These are phyloP conservation scores for Lactarius akahatsu DNA, from an alignment of 768 basidiomycete genomes.

Conservation along the genomic window DNA sequence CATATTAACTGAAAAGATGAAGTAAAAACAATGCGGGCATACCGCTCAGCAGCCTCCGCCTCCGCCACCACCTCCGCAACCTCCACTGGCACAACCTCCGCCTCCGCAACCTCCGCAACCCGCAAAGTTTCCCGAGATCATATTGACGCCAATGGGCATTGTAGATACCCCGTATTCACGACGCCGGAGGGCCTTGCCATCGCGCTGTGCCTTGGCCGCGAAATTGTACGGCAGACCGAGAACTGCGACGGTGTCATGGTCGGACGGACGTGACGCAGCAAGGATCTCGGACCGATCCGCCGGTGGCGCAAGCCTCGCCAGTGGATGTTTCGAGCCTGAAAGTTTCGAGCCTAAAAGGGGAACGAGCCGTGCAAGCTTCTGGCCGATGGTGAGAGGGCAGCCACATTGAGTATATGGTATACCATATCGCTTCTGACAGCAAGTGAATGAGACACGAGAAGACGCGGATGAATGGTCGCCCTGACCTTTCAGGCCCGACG, in stretches of 20 bases:
- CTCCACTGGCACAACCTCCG: no score
- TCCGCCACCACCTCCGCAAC: no score
- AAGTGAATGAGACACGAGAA: neutral
- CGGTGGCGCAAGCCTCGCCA: conserved; percentile 35
- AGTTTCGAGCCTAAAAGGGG: conserved; percentile 20
- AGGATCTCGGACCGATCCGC: conserved; percentile 40
- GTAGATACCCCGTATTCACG: conserved; percentile 13
- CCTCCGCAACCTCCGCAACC: no score
- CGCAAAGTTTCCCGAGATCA: no score
- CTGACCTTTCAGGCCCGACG: conserved; percentile 49
- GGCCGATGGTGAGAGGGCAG: conserved; percentile 48
- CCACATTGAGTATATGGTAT: conserved; percentile 60
- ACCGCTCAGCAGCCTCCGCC: conserved; percentile 16
- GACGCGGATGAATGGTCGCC: neutral
- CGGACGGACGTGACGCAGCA: conserved; percentile 55
- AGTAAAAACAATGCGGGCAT: neutral
- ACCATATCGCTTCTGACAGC: conserved; percentile 45
- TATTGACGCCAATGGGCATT: neutral
- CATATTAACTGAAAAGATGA: neutral
- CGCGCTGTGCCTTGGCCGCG: conserved; percentile 20
- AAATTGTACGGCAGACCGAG: conserved; percentile 22
- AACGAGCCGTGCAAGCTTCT: conserved; percentile 41
- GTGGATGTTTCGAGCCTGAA: conserved; percentile 21
- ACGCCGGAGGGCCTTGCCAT: conserved; percentile 18
- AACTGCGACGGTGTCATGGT: conserved; percentile 49